A percentile compares a stretch with the other conserved stretches of the same genome.
Evolutionary conservation across 345 rosid species (phyloP).

Genomic region (Luvunga scandens): DNA sequence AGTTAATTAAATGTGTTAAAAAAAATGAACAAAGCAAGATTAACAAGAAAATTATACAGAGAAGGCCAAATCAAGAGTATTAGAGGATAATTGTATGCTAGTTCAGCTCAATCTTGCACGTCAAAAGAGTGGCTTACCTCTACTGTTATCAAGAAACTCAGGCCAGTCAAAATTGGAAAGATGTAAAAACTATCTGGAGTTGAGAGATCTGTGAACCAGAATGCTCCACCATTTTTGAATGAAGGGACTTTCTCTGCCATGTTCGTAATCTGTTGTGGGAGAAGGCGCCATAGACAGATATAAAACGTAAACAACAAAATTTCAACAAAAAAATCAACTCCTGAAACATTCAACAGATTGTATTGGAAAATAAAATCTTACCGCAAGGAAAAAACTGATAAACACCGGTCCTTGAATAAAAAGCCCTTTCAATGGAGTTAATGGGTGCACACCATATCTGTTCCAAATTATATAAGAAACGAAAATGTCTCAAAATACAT

Average conservation of each 20-base stretch:
- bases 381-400: conserved; percentile 78
- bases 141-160: conserved; percentile 66
- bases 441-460: conserved; percentile 81
- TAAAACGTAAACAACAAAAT: neutral
- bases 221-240: conserved; percentile 77
- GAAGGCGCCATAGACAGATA: neutral
- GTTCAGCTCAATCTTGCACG: neutral
- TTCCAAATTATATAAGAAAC: conserved; percentile 16
- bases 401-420: conserved; percentile 79
- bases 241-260: conserved; percentile 94
- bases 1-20: neutral
- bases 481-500: neutral
- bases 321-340: neutral
- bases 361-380: conserved; percentile 36
- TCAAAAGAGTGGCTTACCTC: conserved; percentile 54
- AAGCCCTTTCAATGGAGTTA: conserved; percentile 80
- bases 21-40: neutral
- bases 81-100: neutral
- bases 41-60: neutral
- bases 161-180: conserved; percentile 64
- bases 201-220: conserved; percentile 77
- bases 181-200: conserved; percentile 67
- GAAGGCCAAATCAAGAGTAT: neutral
- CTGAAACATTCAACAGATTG: neutral
- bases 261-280: conserved; percentile 49